Evolutionary conservation across 768 basidiomycete genomes (phyloP).

Genomic region (Podaxis carcinomalis): DNA sequence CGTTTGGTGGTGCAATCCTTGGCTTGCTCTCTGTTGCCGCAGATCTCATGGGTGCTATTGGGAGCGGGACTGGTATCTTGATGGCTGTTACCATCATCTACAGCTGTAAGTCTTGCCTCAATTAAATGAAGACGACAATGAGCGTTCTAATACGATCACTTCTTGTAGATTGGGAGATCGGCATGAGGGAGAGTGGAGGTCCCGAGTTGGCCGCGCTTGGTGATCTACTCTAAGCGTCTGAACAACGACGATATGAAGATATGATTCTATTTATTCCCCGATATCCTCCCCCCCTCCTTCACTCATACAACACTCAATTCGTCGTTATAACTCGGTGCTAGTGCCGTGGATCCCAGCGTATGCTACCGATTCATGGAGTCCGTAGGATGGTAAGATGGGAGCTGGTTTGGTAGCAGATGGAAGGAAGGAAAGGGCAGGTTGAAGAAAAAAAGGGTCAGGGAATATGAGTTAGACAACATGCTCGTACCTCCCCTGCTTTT

Average conservation of each 20-base stretch:
- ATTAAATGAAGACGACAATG: constrained; percentile 2
- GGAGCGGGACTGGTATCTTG: constrained; percentile 92
- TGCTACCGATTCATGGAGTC: not conserved
- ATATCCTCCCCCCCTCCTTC: not conserved
- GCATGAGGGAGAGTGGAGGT: constrained; percentile 82
- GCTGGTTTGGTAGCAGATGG: not conserved
- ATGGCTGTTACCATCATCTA: constrained; percentile 99
- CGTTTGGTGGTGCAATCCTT: constrained; percentile 95
- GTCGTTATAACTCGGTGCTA: not conserved
- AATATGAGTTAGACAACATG: not conserved
- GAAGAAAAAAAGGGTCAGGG: not conserved
- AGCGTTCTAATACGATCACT: constrained; percentile 9
- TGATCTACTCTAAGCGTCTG: constrained; percentile 57
- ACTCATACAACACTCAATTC: not conserved
- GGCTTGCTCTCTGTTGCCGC: constrained; percentile 88
- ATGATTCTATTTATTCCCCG: not conserved
- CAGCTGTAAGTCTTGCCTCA: constrained; percentile 54
- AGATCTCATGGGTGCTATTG: constrained; percentile 94
- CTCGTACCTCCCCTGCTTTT: not conserved
- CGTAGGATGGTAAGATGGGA: not conserved
- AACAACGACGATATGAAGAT: not conserved
- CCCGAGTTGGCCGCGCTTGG: constrained; percentile 80
- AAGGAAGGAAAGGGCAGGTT: not conserved
- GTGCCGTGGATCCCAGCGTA: not conserved
- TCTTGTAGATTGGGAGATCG: constrained; percentile 86